Evolutionary conservation across 306 rosid genomes (phyloP).

Genomic region (Vachellia collinsii): DNA sequence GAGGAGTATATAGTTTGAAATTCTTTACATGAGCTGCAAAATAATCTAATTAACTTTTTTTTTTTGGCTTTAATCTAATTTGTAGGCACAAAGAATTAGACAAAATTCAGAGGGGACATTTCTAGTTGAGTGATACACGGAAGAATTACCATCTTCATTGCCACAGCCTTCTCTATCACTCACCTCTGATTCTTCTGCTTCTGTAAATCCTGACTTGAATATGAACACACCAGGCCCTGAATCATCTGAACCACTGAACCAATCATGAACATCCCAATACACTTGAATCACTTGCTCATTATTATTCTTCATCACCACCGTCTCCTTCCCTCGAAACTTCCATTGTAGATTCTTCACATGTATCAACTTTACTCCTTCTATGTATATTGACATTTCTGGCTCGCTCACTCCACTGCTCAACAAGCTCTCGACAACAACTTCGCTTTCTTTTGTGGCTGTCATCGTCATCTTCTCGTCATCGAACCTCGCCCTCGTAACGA

Average conservation of each 20-base stretch:
- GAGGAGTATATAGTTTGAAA: too few species aligned
- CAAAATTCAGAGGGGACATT: conserved; percentile 51
- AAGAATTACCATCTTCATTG: conserved; percentile 53
- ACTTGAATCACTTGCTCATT: conserved; percentile 65
- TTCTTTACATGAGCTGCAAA: too few species aligned
- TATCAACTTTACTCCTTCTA: conserved; percentile 75
- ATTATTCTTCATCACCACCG: conserved; percentile 55
- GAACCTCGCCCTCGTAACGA: conserved; percentile 62
- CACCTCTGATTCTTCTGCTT: conserved; percentile 48
- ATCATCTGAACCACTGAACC: conserved; percentile 61
- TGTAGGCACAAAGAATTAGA: conserved; percentile 65
- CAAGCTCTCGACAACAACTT: conserved; percentile 80
- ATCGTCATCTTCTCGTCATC: conserved; percentile 43
- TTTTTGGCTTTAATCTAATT: conserved; percentile 46
- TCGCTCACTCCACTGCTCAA: conserved; percentile 18
- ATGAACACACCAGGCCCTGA: conserved; percentile 70
- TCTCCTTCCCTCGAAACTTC: conserved; percentile 91
- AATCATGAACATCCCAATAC: conserved; percentile 83
- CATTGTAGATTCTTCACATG: conserved; percentile 87
- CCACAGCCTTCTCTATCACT: conserved; percentile 52
- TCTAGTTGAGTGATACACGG: conserved; percentile 58
- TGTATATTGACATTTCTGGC: conserved; percentile 90
- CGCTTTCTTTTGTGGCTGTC: conserved; percentile 46
- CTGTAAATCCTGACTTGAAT: conserved; percentile 67
- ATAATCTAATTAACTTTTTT: too few species aligned